Conservation (phyloP, 345 rosid species). For the Pseudoturritis turrita region DNA sequence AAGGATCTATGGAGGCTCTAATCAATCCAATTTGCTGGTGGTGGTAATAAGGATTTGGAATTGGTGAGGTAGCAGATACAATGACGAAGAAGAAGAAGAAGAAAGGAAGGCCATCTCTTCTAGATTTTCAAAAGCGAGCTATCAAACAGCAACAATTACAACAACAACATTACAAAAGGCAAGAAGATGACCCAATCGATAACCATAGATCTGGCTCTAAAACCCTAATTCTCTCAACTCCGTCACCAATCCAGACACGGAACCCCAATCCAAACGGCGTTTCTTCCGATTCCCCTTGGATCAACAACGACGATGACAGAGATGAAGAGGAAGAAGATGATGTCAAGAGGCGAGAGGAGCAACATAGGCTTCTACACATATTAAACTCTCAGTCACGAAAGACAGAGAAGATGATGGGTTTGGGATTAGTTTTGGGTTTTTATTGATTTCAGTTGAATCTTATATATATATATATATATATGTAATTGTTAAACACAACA, state of each 20-base stretch:
- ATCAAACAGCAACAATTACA: conserved; percentile 77
- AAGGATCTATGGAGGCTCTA: too few relatives aligned
- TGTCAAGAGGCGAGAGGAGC: too few relatives aligned
- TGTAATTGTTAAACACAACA: too few relatives aligned
- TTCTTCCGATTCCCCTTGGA: conserved; percentile 23
- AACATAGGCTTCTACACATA: too few relatives aligned
- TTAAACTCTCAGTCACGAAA: too few relatives aligned
- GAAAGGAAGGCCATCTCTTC: conserved; percentile 93
- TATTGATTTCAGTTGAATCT: too few relatives aligned
- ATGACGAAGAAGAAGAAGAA: conserved; percentile 88
- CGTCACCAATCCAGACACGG: conserved; percentile 52
- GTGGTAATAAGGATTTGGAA: too few relatives aligned
- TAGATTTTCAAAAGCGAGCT: conserved; percentile 90
- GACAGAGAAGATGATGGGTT: too few relatives aligned
- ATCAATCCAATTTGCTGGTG: too few relatives aligned
- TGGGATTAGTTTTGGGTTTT: too few relatives aligned
- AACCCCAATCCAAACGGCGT: conserved; percentile 41
- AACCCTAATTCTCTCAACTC: conserved; percentile 58
- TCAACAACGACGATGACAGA: conserved; percentile 29
- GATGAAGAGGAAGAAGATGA: conserved; percentile 36
- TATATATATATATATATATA: too few relatives aligned
- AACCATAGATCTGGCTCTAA: conserved; percentile 36
- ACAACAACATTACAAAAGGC: conserved; percentile 29
- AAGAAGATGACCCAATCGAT: conserved; percentile 14
- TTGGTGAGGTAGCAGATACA: conserved; percentile 51